Conservation (phyloP, 495 filamentous ascomycete genomes). For the Corynascus novoguineensis region DNA sequence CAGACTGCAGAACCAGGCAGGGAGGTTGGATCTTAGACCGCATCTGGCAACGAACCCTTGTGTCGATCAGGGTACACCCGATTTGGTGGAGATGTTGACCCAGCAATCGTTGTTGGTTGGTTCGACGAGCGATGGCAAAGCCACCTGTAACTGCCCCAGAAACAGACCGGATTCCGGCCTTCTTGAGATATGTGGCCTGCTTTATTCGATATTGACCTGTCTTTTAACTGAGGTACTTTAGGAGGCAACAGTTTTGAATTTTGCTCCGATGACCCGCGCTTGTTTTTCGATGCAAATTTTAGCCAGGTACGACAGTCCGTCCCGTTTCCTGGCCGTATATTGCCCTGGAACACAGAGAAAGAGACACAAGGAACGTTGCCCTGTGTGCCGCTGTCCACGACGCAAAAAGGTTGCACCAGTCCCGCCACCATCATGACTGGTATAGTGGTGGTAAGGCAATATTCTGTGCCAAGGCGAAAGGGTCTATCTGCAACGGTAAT, state of each 20-base stretch:
- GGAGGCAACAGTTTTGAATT: no score
- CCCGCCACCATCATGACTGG: neutral
- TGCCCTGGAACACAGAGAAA: neutral
- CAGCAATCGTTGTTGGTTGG: neutral
- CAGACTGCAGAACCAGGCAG: neutral
- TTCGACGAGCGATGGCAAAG: neutral
- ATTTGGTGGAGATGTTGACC: neutral
- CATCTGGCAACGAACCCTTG: neutral
- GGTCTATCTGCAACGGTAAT: neutral
- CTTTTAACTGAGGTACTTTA: no score
- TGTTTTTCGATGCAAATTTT: no score
- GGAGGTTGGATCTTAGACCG: neutral
- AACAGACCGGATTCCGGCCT: no score
- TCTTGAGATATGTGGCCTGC: no score
- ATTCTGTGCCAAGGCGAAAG: neutral
- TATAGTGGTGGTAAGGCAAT: neutral
- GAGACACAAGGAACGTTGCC: neutral
- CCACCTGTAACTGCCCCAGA: neutral
- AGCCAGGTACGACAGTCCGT: no score
- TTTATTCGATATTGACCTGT: no score
- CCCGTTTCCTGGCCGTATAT: no score
- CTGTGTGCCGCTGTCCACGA: neutral
- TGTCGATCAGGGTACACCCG: slow-evolving; percentile 7
- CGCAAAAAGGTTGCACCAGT: neutral
- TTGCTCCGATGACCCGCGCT: no score